Evolutionary conservation across 768 basidiomycete genomes (phyloP).

Genomic region (Phylloporus sp.): DNA sequence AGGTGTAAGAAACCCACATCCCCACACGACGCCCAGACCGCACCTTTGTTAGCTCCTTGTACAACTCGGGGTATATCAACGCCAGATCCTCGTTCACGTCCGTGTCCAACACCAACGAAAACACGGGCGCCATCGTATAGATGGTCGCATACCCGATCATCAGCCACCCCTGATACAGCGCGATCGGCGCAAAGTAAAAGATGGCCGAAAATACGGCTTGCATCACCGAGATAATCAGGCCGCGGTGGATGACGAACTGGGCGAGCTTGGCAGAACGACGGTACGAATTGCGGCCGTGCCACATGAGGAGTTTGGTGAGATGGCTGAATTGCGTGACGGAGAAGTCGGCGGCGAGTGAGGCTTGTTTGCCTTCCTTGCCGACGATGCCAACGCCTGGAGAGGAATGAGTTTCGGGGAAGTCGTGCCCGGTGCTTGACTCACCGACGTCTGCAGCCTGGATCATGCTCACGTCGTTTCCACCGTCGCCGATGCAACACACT

Average conservation of each 20-base stretch:
- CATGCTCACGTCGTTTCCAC: conserved; percentile 99
- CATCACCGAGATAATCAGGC: conserved; percentile 95
- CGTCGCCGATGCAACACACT: conserved; percentile 98
- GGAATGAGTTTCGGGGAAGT: neutral
- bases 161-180: conserved; percentile 96
- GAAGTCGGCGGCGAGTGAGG: conserved; percentile 98
- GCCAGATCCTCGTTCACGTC: conserved; percentile 97
- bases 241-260: conserved; percentile 97
- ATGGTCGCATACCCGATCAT: conserved; percentile 95
- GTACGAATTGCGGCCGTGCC: conserved; percentile 99
- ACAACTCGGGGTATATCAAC: conserved; percentile 92
- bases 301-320: conserved; percentile 92
- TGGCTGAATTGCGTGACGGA: conserved; percentile 95
- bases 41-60: conserved; percentile 96
- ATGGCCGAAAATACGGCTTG: conserved; percentile 95
- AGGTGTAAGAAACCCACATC: too few relatives aligned
- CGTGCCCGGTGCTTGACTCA: conserved; percentile 38
- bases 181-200: conserved; percentile 93
- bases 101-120: conserved; percentile 91
- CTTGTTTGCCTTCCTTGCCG: conserved; percentile 98
- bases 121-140: conserved; percentile 98
- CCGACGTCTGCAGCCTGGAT: conserved; percentile 99
- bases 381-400: conserved; percentile 87
- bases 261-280: conserved; percentile 96
- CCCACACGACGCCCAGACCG: too few relatives aligned